A percentile compares a stretch with the other conserved stretches of the same genome.
Evolutionary conservation across 257 asterid species (phyloP).

Genomic region (Prunella vulgaris): DNA sequence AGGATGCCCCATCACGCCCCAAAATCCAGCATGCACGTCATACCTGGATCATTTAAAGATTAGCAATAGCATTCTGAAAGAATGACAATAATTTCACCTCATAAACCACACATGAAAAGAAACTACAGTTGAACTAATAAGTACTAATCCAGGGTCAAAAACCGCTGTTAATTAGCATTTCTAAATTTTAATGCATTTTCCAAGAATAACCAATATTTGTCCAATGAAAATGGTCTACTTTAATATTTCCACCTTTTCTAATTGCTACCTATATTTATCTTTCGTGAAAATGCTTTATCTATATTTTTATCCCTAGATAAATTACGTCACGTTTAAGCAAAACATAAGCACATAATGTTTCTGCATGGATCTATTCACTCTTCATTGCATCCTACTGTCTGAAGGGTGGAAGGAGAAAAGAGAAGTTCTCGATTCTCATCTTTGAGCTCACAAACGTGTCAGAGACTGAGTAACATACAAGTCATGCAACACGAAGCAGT

Average conservation of each 20-base stretch:
- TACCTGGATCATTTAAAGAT: constrained; percentile 49
- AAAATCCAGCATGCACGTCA: constrained; percentile 82
- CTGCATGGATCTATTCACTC: neutral
- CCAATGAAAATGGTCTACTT: neutral
- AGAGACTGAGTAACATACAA: neutral
- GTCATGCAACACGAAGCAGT: neutral
- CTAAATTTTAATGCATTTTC: neutral
- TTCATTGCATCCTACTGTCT: neutral
- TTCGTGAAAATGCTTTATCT: neutral
- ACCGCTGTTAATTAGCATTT: neutral
- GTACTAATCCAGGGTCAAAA: neutral
- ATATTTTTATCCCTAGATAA: neutral
- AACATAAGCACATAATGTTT: neutral
- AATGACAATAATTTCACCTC: neutral
- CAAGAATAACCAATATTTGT: neutral
- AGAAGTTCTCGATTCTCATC: neutral
- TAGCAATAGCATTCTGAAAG: constrained; percentile 19
- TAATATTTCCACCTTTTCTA: neutral
- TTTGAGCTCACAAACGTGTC: neutral
- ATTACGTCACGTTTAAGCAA: neutral
- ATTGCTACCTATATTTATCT: neutral
- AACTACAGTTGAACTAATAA: neutral
- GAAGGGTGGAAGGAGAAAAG: neutral
- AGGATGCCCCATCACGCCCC: constrained; percentile 98
- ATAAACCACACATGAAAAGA: neutral